Conservation (phyloP, 2,329 filamentous ascomycete genomes). For the Xylariaceae sp. region DNA sequence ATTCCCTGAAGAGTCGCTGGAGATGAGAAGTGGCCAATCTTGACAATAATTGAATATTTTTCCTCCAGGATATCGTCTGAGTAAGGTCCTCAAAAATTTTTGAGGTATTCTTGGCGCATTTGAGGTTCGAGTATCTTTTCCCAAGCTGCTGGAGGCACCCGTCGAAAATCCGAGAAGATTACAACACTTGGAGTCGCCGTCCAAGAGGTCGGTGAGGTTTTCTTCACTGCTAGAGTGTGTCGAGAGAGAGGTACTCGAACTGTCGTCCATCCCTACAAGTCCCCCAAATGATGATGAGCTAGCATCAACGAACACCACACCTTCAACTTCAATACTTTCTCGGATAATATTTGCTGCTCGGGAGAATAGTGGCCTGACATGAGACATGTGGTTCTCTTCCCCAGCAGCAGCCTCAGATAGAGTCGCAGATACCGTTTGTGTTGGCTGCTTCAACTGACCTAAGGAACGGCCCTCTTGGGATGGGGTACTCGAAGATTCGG, state of each 20-base stretch:
- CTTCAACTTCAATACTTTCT: constrained; percentile 40
- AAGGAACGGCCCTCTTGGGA: too few relatives aligned
- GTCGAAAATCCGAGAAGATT: constrained; percentile 38
- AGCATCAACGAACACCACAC: constrained; percentile 33
- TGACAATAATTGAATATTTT: constrained; percentile 44
- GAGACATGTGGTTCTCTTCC: constrained; percentile 6
- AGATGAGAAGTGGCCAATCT: constrained; percentile 31
- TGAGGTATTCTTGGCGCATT: constrained; percentile 32
- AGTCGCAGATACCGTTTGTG: too few relatives aligned
- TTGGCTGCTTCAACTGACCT: too few relatives aligned
- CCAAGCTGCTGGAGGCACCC: constrained; percentile 31
- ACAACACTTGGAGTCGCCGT: constrained; percentile 20
- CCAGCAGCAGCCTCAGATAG: too few relatives aligned
- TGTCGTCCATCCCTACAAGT: constrained; percentile 1
- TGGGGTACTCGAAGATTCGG: too few relatives aligned
- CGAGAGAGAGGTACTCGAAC: constrained; percentile 8
- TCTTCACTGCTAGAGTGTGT: constrained; percentile 12
- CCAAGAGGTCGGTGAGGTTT: constrained; percentile 1
- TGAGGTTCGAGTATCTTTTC: constrained; percentile 20
- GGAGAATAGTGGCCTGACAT: constrained; percentile 31
- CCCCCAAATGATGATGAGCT: constrained; percentile 16
- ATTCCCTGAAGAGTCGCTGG: constrained; percentile 29
- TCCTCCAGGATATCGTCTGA: constrained; percentile 43
- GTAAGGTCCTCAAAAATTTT: constrained; percentile 36
- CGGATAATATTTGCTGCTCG: constrained; percentile 41